Evolutionary conservation across 2,329 filamentous ascomycete genomes (phyloP).

Genomic region (Aureobasidium sp.): DNA sequence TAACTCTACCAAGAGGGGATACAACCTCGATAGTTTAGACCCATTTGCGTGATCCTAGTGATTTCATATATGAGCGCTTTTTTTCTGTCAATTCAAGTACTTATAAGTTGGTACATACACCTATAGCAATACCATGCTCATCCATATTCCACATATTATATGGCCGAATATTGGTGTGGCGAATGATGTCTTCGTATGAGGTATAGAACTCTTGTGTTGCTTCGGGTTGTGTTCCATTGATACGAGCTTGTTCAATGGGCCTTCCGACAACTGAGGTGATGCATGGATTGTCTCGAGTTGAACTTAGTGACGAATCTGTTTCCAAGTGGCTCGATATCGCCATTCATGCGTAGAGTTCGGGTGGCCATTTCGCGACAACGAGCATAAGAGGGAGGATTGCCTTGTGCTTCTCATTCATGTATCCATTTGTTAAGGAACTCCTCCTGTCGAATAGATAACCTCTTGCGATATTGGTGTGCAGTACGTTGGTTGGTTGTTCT

Average conservation of each 20-base stretch:
- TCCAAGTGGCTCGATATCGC: neutral
- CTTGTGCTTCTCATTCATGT: neutral
- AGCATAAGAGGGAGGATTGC: neutral
- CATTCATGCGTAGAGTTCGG: conserved; percentile 1
- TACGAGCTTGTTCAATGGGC: neutral
- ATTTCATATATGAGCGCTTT: conserved; percentile 10
- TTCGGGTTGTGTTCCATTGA: conserved; percentile 7
- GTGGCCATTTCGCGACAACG: neutral
- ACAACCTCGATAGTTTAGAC: neutral
- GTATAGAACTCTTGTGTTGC: conserved; percentile 3
- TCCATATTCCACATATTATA: conserved; percentile 3
- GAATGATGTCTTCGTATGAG: neutral
- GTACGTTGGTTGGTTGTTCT: neutral
- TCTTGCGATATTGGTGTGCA: neutral
- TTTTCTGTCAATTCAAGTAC: neutral
- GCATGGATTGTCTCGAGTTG: neutral
- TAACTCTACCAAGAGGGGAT: neutral
- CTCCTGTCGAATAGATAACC: neutral
- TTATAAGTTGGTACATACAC: neutral
- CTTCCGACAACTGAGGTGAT: neutral
- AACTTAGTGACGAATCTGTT: neutral
- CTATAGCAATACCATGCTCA: conserved; percentile 3
- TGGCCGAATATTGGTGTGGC: neutral
- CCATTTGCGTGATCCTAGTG: conserved; percentile 1
- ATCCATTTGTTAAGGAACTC: conserved; percentile 8